Evolutionary conservation across 495 filamentous ascomycete species (phyloP), one percentile per base, ranked within the genome.

Genomic region (Annulohypoxylon moriforme): DNA sequence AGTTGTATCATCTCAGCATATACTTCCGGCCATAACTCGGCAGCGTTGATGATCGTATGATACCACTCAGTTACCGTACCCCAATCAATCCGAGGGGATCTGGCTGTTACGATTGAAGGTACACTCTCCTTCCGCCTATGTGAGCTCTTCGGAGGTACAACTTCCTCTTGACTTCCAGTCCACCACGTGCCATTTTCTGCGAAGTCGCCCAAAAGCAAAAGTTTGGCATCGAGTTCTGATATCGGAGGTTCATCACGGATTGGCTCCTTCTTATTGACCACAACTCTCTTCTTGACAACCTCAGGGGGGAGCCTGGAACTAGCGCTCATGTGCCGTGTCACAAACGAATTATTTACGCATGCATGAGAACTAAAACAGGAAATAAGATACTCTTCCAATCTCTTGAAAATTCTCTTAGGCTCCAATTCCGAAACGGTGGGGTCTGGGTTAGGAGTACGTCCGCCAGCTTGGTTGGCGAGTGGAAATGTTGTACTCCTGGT

Each of bases 131-230:
- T 76, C 58, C 79, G 78, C 38, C 76, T 73, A 4, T 78, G 77
- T 20, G 75, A 61, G 38, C 75, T 78, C 52, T 75, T 77, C 36
- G 71, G 74, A n/a, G 80, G 77, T 18, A 76, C 74, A 11, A 76
- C 50, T 34, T 85, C 80, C 20, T 82, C 78, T 60, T 86, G 82
- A 0, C 86, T 83, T 20, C 89, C 90, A 57, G 88, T 91, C 92
- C 92, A 96, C 93, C 92, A 96, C 13, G 87, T 87, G 1, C 93
- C 93, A 75, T 95, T 96, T 77, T 96, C 92, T 0, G 90, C 90
- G 67, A 96, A 81, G 66, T 95, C 88, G 13, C 93, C 93, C n/a
- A 94, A 76, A 11, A 95, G 83, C 11, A 96, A 82, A 0, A 92
- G 90, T 77, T 94, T 96, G 0, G 91, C 87, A 77, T 96, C 93